Evolutionary conservation across 2,329 filamentous ascomycete species (phyloP), one percentile per base, ranked within the genome.

Genomic region (Paracoccidioides brasiliensis): DNA sequence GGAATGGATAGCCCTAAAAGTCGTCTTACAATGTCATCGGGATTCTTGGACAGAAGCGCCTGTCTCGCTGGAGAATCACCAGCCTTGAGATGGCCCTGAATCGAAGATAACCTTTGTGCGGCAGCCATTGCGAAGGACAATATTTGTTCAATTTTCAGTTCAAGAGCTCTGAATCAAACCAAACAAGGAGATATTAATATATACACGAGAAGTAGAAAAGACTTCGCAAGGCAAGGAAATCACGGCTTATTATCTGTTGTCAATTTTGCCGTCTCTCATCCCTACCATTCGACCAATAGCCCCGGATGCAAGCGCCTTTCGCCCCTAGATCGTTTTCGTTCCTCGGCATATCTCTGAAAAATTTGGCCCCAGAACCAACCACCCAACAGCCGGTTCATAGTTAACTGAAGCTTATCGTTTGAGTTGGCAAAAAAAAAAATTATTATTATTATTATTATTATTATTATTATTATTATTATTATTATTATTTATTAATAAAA

Each of bases 21-120:
- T 28, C 67, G 40, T 15, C 70, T 53, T 65, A 74, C 70, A 42
- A 72, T 62, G 64, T 71, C 70, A 58, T 72, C 69, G 10, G 70
- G 62, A 54, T 68, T 70, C 59, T 71, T 70, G 2, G 64, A 58
- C 12, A 71, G 57, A 30, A 72, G 53, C 33, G 64, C 64, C 37
- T 69, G 63, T 58, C 62, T 68, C 30, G 65, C 64, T 22, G 63
- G 57, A 1, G 64, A 61, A 22, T 59, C 58, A 37, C 58, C 59
- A 44, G 65, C 58, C 43, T 67, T 66, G n/a, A 75, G 56, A 58
- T 75, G 72, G 56, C 66, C 67, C 15, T 71, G 62, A 58, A 75
- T 72, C 10, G 72, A 72, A 38, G 64, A 72, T 54, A 70, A 60
- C 28, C 72, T 67, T 60, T 70, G 67, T 54, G 68, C 55, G 53